Evolutionary conservation across 352 stramenopile genomes (phyloP), one percentile per base, ranked within the genome.

Genomic region (Peronospora tabacina): DNA sequence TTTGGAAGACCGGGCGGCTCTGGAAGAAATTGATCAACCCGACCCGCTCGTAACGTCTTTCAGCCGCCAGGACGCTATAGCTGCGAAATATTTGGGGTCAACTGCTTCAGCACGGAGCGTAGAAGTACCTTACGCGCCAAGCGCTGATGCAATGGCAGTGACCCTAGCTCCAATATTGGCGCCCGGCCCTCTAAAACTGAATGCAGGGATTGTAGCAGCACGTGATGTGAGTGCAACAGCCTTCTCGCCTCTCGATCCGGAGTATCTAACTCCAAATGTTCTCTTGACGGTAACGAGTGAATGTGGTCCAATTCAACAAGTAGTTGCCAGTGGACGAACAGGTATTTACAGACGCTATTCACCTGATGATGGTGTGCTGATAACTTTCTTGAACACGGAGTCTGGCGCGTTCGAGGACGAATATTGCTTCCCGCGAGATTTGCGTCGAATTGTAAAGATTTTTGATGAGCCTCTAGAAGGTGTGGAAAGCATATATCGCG

Each of bases 341-440:
- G 83, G 83, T 7, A 70, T 87, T 19, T 90, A 81, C 52, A 66
- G 79, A 5, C 62, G 68, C 0, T 82, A 56, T 55, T 74, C 62
- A 3, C 52, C 66, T 13, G 63, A 84, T 2, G 66, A 90, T 16
- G 78, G 77, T 38, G 73, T 94, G 28, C 52, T 92, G 22, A 67
- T 91, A 22, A 88, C 73, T 0, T 92, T 94, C 34, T 61, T 92
- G 13, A 94, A 91, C 52, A 90, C 77, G 0, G 83, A 94, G 41
- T 90, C 80, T 10, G 83, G 83, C 3, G 81, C 82, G 10, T 90
- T 86, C 44, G 83, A 94, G 58, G 81, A 92, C 30, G 76, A 92
- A 54, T 92, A 74, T 76, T 72, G 88, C 46, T 56, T 63, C 20
- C 73, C 83, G 13, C 80, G 70, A 37, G 69, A 91, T 52, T 74